Conservation (phyloP, 768 basidiomycete genomes). For the Fibroporia radiculosa region DNA sequence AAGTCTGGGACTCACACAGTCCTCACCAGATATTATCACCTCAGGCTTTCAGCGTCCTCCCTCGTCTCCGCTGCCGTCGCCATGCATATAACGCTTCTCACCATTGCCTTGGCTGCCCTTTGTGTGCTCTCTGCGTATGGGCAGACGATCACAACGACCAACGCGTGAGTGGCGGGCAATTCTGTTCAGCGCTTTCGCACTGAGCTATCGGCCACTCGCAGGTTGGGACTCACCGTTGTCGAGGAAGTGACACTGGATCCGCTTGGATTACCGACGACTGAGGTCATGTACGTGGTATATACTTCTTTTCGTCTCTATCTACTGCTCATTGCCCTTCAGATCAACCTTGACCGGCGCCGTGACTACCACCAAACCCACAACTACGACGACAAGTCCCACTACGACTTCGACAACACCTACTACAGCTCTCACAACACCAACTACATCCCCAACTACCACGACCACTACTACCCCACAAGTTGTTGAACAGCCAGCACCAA, state of each 20-base stretch:
- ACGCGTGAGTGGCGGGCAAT: conserved; percentile 33
- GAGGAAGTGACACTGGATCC: conserved; percentile 36
- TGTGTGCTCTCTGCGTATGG: conserved; percentile 15
- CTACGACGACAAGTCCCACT: conserved; percentile 18
- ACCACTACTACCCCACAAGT: conserved; percentile 9
- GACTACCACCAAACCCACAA: conserved; percentile 19
- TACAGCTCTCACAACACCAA: conserved; percentile 7
- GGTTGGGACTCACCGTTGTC: conserved; percentile 45
- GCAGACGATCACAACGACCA: conserved; percentile 41
- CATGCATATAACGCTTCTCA: background rate
- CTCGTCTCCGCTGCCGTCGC: conserved; percentile 4
- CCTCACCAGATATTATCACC: background rate
- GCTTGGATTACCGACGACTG: conserved; percentile 33
- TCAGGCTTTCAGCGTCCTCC: conserved; percentile 5
- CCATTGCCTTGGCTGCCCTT: conserved; percentile 6
- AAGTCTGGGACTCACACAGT: background rate
- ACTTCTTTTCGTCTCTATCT: conserved; percentile 5
- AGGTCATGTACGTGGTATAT: conserved; percentile 30
- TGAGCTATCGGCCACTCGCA: conserved; percentile 12
- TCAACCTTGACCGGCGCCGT: conserved; percentile 12
- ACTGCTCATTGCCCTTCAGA: conserved; percentile 10
- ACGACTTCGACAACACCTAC: too few species aligned
- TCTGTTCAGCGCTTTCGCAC: conserved; percentile 3
- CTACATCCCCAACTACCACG: conserved; percentile 5
- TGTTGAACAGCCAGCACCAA: conserved; percentile 30